Percentiles rank a stretch among this genome's conserved stretches.
phyloP scores from a whole-genome alignment of 257 asterid species.

The Nicotiana paniculata region DNA sequence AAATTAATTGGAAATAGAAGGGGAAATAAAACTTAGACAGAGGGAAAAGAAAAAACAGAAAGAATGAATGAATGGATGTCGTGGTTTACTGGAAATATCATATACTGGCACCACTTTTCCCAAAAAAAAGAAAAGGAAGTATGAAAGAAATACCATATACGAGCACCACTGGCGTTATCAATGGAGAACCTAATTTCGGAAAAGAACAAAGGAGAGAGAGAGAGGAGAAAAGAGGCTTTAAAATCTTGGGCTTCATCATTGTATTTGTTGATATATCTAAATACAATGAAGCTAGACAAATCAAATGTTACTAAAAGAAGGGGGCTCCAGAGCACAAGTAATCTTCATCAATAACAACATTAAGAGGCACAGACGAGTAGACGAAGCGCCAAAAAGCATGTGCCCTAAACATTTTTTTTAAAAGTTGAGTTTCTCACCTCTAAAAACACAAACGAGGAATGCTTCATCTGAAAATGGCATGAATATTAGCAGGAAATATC shows the following conservation, averaged over 20 bases:
- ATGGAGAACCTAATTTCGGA: not conserved
- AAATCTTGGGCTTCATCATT: not conserved
- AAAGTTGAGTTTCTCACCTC: not conserved
- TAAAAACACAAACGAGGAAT: not conserved
- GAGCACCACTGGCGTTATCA: not conserved
- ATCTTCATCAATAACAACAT: not conserved
- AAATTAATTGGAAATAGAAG: not conserved
- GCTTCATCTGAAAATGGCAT: not conserved
- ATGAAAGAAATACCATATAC: not conserved
- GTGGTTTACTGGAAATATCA: not conserved
- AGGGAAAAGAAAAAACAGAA: no score
- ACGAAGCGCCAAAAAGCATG: not conserved
- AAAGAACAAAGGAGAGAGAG: not conserved
- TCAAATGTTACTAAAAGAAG: not conserved
- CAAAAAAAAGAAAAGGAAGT: no score
- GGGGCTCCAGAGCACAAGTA: not conserved
- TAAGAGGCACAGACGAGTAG: not conserved
- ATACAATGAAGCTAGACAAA: not conserved
- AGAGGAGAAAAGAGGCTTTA: not conserved
- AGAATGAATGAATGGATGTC: not conserved
- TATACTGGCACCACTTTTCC: not conserved
- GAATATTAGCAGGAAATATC: not conserved
- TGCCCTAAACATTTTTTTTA: not conserved
- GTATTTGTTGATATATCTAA: not conserved
- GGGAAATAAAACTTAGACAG: not conserved